Evolutionary conservation across 345 rosid genomes (phyloP), one percentile per base, ranked within the genome.

Genomic region (Bruguiera sexangula): DNA sequence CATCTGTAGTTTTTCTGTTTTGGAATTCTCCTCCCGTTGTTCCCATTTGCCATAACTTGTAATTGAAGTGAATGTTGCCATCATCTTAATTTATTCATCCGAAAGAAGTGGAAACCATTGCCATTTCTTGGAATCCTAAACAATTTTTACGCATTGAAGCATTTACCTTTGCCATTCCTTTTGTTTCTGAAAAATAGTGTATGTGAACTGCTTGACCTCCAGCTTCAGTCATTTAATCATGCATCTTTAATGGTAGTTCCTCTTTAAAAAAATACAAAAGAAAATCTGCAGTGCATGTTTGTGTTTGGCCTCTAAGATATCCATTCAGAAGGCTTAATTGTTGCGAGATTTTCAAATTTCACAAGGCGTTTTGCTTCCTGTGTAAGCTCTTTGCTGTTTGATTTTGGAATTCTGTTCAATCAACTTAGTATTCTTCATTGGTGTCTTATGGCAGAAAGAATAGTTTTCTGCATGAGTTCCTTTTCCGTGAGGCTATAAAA

Each of bases 381-480:
- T 53, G 50, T 43, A 56, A 56, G 30, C 60, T 2, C 22, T 55
- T 56, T 56, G 60, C 60, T 22, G 16, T 56, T 56, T 10, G 30
- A 8, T 56, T 56, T 21, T 13, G 29, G 68, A 54, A 30, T 34
- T 66, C 39, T 24, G 27, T 37, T 30, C 63, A 24, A 53, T 73
- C 21, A 27, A 30, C 54, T 22, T 26, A 26, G 39, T 69, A 55
- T 16, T 29, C 6, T 69, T 31, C 68, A 20, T 7, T 57, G 63
- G 27, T 55, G 7, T 67, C 71, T 37, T 50, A 34, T 75, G 72
- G 59, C 83, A 81, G 86, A 62, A 64, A 68, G 31, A 31, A 36
- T 73, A 50, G 56, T 66, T 62, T 29, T 75, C 30, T 75, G 26
- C 66, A 59, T 82, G 83, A 74, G 78, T 65, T 65, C 60, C 74